A percentile compares a stretch with the other conserved stretches of the same genome.
These are phyloP conservation scores for Pseudozyma thailandica DNA, from an alignment of 1,284 basidiomycete species.

Conservation along the genomic window DNA sequence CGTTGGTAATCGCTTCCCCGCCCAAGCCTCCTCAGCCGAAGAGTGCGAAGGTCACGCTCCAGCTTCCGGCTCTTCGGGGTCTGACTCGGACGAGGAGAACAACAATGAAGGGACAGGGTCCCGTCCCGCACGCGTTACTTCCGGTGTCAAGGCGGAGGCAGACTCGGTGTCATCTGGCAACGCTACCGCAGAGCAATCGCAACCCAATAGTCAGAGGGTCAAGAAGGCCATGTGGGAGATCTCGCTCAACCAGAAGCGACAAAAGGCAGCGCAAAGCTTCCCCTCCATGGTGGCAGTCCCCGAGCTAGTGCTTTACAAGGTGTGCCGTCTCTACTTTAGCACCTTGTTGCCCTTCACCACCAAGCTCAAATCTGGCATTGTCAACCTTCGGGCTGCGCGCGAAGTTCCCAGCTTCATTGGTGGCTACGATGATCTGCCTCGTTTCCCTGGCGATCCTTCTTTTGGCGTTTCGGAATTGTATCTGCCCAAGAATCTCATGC, in stretches of 20 bases:
- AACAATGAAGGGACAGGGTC: neutral
- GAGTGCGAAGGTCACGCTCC: slow-evolving; percentile 14
- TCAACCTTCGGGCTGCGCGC: slow-evolving; percentile 44
- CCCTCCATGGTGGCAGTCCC: slow-evolving; percentile 48
- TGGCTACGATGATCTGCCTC: slow-evolving; percentile 40
- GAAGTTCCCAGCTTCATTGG: slow-evolving; percentile 28
- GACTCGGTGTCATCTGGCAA: slow-evolving; percentile 1
- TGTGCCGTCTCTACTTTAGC: slow-evolving; percentile 52
- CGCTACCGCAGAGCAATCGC: slow-evolving; percentile 3
- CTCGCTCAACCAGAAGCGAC: slow-evolving; percentile 43
- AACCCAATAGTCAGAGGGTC: slow-evolving; percentile 12
- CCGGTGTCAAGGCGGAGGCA: slow-evolving; percentile 10
- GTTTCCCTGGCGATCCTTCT: slow-evolving; percentile 38
- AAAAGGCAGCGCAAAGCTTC: slow-evolving; percentile 39
- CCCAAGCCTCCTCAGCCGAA: slow-evolving; percentile 13
- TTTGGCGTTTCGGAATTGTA: slow-evolving; percentile 23
- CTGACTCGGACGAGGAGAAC: slow-evolving; percentile 23
- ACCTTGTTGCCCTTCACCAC: slow-evolving; percentile 47
- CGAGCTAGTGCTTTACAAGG: slow-evolving; percentile 50
- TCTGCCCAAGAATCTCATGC: slow-evolving; percentile 49
- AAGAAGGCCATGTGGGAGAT: slow-evolving; percentile 46
- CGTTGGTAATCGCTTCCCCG: slow-evolving; percentile 36
- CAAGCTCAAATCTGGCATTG: slow-evolving; percentile 47
- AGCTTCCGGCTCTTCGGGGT: slow-evolving; percentile 4
- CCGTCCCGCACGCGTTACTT: neutral